Evolutionary conservation across 2,329 filamentous ascomycete genomes (phyloP).

Genomic region (Herpomyces periplanetae): DNA sequence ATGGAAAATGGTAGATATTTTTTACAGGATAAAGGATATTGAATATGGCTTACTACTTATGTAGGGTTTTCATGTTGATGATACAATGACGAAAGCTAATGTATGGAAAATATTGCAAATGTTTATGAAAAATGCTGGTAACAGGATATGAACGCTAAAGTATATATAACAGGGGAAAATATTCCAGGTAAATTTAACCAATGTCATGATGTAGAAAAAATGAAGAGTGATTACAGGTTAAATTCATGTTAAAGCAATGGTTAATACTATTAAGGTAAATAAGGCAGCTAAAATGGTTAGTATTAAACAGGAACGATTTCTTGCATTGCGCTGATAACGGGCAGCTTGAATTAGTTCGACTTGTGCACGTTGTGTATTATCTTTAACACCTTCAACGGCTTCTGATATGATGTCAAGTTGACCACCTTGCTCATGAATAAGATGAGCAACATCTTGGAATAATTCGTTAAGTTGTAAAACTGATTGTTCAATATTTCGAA

Average conservation of each 20-base stretch:
- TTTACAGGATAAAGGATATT: too few relatives aligned
- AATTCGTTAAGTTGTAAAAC: slow-evolving; percentile 84
- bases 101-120: too few relatives aligned
- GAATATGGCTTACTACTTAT: too few relatives aligned
- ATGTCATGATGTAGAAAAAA: too few relatives aligned
- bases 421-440: slow-evolving; percentile 72
- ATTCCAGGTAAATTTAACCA: too few relatives aligned
- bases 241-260: slow-evolving; percentile 32
- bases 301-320: slow-evolving; percentile 75
- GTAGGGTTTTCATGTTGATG: too few relatives aligned
- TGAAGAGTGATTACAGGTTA: background rate
- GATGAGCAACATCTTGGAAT: slow-evolving; percentile 89
- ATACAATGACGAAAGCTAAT: too few relatives aligned
- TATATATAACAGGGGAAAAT: too few relatives aligned
- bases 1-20: too few relatives aligned
- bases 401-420: slow-evolving; percentile 51
- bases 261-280: slow-evolving; percentile 52
- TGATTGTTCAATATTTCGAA: slow-evolving; percentile 82
- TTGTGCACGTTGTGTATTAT: slow-evolving; percentile 51
- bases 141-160: too few relatives aligned
- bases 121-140: too few relatives aligned
- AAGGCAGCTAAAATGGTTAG: slow-evolving; percentile 61
- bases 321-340: slow-evolving; percentile 69
- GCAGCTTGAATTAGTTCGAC: slow-evolving; percentile 47
- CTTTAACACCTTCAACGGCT: slow-evolving; percentile 46